phyloP scores from a whole-genome alignment of 179 eudicot genomes.

The Beta lomatogona region DNA sequence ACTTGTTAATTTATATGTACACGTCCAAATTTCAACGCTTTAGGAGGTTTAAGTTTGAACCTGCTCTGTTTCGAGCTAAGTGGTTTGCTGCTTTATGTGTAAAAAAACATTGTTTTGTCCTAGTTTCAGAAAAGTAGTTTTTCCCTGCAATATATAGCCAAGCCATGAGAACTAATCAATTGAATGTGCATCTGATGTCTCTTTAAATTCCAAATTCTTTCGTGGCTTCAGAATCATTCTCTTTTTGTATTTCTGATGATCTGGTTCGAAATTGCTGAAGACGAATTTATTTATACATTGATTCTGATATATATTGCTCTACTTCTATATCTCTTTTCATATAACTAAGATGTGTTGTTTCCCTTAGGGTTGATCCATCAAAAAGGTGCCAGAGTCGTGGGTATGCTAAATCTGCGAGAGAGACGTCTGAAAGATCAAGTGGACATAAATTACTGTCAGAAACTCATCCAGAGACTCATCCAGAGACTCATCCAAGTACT shows the following conservation, averaged over 20 bases:
- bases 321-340: neutral
- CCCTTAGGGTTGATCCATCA: conserved; percentile 27
- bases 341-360: neutral
- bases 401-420: conserved; percentile 33
- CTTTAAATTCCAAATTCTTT: neutral
- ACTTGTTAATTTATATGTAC: neutral
- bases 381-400: conserved; percentile 34
- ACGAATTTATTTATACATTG: neutral
- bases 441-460: conserved; percentile 26
- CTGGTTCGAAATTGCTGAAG: neutral
- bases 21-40: neutral
- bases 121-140: neutral
- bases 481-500: conserved; percentile 23
- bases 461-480: neutral
- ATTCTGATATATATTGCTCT: neutral
- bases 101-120: too few species aligned
- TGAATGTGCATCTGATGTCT: neutral
- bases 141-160: neutral
- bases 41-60: neutral
- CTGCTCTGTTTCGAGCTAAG: neutral
- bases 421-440: conserved; percentile 25
- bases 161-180: neutral
- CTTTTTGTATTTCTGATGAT: neutral
- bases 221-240: neutral
- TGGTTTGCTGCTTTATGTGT: neutral